Base-by-base conservation (phyloP, 306 rosid species). In the Cicer arietinum region DNA sequence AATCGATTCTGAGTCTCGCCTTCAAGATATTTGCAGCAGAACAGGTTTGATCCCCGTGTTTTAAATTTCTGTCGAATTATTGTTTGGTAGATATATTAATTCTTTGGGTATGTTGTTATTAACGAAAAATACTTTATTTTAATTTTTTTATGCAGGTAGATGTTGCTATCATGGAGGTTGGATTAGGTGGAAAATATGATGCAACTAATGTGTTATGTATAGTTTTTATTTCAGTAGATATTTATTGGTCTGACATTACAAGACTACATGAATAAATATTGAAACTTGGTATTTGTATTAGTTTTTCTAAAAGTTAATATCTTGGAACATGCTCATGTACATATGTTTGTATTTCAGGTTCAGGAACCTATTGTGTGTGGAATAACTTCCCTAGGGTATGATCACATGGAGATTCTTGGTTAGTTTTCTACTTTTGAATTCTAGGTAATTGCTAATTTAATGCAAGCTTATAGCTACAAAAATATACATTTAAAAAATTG, bases 331-430 rank as follows among this genome's bases (percentile, higher is more conserved):
- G 40, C 65, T 77, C 67, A 77, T 40, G 43, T 18, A 8, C 42
- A 20, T 8, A 1, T 53, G 68, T 75, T 69, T 60, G 72, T 43
- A 54, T 68, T 74, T 77, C 78, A 84, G 88, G 88, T 90, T 72
- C 85, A 73, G 75, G 85, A 82, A 43, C 98, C 98, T 18, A 76
- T 86, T 48, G 98, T 91, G 7, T 94, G 98, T 79, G 98, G 97
- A 73, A 84, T 91, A 86, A 74, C 97, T 64, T 91, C 98, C 74
- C 96, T 94, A 75, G 98, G 98, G 79, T 94, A 91, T 84, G 98
- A 94, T 81, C 98, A 94, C 90, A 90, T 91, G 97, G 98, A 94
- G 88, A 88, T 94, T 86, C 98, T 94, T 77, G 98, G 98, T 94
- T 77, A 91, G 97, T 88, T 80, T 87, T 79, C 69, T 79, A 73